These are phyloP conservation scores for Ceratobasidium sp. DNA, from an alignment of 1,284 basidiomycete species.

Conservation along the genomic window DNA sequence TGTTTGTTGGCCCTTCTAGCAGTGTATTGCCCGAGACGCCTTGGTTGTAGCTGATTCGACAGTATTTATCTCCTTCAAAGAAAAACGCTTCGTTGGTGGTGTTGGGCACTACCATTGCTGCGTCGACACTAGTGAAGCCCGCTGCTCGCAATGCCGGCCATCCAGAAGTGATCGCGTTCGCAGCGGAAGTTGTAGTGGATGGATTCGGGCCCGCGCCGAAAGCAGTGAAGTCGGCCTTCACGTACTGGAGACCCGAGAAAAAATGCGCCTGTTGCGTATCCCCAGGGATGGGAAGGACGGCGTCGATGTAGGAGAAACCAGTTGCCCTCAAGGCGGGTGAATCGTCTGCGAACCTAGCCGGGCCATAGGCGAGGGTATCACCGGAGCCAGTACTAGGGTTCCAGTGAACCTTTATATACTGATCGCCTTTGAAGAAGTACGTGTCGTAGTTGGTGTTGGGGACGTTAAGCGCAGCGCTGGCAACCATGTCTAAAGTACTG, in stretches of 20 bases:
- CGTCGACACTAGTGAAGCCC: constrained; percentile 16
- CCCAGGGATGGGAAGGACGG: constrained; percentile 18
- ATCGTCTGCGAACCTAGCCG: neutral
- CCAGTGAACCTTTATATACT: constrained; percentile 10
- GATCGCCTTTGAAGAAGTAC: constrained; percentile 17
- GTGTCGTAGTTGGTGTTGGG: constrained; percentile 25
- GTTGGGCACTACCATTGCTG: constrained; percentile 16
- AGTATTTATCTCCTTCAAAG: constrained; percentile 21
- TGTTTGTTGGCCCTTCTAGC: constrained; percentile 20
- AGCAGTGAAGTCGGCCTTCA: neutral
- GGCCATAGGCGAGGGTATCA: constrained; percentile 3
- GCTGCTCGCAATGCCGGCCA: constrained; percentile 16
- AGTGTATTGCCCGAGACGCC: constrained; percentile 1
- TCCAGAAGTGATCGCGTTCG: neutral
- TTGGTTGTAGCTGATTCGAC: neutral
- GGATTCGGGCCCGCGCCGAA: neutral
- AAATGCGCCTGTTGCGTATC: constrained; percentile 1
- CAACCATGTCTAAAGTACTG: too few relatives aligned
- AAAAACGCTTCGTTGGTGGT: constrained; percentile 26
- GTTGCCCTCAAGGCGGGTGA: constrained; percentile 12
- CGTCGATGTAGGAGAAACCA: constrained; percentile 23
- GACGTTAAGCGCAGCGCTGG: constrained; percentile 25
- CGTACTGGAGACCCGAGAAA: constrained; percentile 19
- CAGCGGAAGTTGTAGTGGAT: neutral
- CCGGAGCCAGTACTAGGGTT: neutral